Evolutionary conservation across 441 rosid genomes (phyloP).

Genomic region (Populus hybrid): DNA sequence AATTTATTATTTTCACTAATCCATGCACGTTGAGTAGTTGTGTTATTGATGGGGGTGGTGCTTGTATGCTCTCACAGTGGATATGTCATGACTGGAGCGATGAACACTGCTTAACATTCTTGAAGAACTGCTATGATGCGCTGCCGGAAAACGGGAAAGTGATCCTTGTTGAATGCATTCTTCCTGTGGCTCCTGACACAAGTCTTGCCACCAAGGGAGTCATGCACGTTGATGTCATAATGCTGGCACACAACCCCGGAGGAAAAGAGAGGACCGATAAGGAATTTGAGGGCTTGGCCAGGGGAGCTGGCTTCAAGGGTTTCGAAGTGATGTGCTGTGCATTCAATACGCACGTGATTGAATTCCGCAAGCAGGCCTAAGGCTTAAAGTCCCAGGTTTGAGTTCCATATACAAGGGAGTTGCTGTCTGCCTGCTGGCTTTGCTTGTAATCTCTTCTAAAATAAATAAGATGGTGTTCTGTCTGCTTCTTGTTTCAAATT

Average conservation of each 20-base stretch:
- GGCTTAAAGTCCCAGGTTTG: too few species aligned
- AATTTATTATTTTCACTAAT: not conserved
- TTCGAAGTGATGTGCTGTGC: slow-evolving; percentile 59
- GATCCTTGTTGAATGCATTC: slow-evolving; percentile 55
- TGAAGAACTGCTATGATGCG: slow-evolving; percentile 64
- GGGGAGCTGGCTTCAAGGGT: slow-evolving; percentile 68
- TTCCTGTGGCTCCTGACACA: slow-evolving; percentile 53
- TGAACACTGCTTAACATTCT: slow-evolving; percentile 51
- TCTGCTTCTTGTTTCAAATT: too few species aligned
- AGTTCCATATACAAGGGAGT: too few species aligned
- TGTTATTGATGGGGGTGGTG: too few species aligned
- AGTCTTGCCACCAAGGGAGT: slow-evolving; percentile 50
- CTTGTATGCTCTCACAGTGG: slow-evolving; percentile 38
- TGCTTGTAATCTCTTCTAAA: too few species aligned
- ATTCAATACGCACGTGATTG: slow-evolving; percentile 58
- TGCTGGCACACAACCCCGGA: slow-evolving; percentile 77
- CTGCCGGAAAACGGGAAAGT: slow-evolving; percentile 69
- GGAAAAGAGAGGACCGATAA: slow-evolving; percentile 84
- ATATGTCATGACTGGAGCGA: slow-evolving; percentile 84
- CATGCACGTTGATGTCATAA: slow-evolving; percentile 53
- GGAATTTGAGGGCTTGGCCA: slow-evolving; percentile 74
- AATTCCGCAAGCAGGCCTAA: slow-evolving; percentile 47
- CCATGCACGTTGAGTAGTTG: too few species aligned
- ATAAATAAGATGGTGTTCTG: too few species aligned
- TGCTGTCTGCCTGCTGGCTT: too few species aligned